Evolutionary conservation across 257 asterid genomes (phyloP), one percentile per base, ranked within the genome.

Genomic region (Solanum chmielewskii): DNA sequence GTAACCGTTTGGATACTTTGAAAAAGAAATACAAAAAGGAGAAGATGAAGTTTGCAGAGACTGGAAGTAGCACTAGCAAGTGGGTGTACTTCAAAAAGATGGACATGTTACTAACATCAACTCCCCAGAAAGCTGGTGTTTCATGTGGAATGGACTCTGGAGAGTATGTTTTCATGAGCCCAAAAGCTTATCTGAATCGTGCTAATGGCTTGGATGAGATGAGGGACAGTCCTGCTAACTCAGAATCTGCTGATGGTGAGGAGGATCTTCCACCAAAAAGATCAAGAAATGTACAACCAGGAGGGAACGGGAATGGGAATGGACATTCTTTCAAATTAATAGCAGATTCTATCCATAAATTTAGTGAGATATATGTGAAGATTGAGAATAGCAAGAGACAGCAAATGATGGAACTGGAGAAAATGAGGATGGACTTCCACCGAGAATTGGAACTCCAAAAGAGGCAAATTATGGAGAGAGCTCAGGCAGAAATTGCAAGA

Each of bases 11-110:
- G 89, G 99, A 95, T 70, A 97, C 99, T 0, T 52, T 97, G 92
- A 97, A 97, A 91, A 97, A 97, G 86, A 97, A 97, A 52, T 97
- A 97, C 94, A 97, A 97, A 85, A 95, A 97, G 94, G 99, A 95
- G 90, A 97, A 94, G 91, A 76, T 69, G 89, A 94, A 93, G 90
- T 44, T 89, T 6, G 92, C 90, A 5, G 94, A 88, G 52, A 47
- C 45, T 6, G 85, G 88, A n/a, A 70, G 88, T 42, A 83, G 82
- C 13, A 60, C 85, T 35, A 93, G 92, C 68, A 92, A 91, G 25
- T 97, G 98, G 99, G 91, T 95, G 52, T 96, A 96, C 89, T 97
- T 93, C 90, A 89, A 93, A 93, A 96, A 93, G 87, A 93, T 97
- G 91, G 99, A 97, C 84, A 39, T 87, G 9, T 90, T 97, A 44